phyloP scores from a whole-genome alignment of 805 yeast species.

The Zygosaccharomyces pseudorouxii region DNA sequence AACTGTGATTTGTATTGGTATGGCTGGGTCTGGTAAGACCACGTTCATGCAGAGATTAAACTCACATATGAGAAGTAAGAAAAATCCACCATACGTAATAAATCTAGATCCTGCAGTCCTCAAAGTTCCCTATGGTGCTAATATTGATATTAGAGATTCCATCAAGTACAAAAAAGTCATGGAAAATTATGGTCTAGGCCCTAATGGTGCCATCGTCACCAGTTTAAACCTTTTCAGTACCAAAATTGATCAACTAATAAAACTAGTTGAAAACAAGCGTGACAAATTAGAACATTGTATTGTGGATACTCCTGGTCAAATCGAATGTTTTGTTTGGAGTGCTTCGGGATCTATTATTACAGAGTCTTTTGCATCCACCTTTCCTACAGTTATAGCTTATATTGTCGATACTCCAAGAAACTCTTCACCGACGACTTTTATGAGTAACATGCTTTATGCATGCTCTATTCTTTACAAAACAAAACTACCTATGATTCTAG shows the following conservation, averaged over 20 bases:
- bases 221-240: constrained; percentile 89
- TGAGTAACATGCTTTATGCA: constrained; percentile 97
- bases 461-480: constrained; percentile 95
- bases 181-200: constrained; percentile 93
- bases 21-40: constrained; percentile 90
- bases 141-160: constrained; percentile 94
- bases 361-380: constrained; percentile 91
- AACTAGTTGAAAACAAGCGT: constrained; percentile 71
- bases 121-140: constrained; percentile 88
- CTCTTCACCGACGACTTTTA: constrained; percentile 91
- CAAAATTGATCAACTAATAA: constrained; percentile 91
- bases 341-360: constrained; percentile 96
- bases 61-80: constrained; percentile 72
- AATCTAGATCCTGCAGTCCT: constrained; percentile 96
- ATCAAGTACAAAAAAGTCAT: constrained; percentile 93
- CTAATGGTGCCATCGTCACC: constrained; percentile 97
- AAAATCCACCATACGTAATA: constrained; percentile 81
- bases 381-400: constrained; percentile 94
- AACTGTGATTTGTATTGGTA: constrained; percentile 52
- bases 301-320: constrained; percentile 97
- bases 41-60: constrained; percentile 94
- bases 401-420: constrained; percentile 96
- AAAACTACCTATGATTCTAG: constrained; percentile 92
- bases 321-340: constrained; percentile 97
- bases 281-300: constrained; percentile 61